Percentiles rank a stretch among this genome's conserved stretches.
phyloP scores from a whole-genome alignment of 164 flowering plant species.

The Dillenia suffruticosa region DNA sequence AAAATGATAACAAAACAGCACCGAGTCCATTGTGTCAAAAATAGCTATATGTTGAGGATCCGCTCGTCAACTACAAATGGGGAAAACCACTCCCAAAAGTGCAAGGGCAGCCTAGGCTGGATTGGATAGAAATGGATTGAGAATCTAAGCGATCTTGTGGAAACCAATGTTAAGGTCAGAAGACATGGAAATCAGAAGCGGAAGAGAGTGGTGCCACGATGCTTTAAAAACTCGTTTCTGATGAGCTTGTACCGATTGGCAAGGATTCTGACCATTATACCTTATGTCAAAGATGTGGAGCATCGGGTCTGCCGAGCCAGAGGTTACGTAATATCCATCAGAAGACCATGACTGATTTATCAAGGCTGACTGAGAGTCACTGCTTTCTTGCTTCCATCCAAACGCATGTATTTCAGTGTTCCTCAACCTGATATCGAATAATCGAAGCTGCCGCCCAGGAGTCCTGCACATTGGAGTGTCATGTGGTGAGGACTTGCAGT shows the following conservation, averaged over 20 bases:
- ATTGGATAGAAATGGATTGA: not conserved
- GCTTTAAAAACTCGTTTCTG: conserved; percentile 93
- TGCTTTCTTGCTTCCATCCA: conserved; percentile 94
- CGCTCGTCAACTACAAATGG: too few species aligned
- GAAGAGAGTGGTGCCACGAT: conserved; percentile 68
- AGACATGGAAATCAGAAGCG: conserved; percentile 85
- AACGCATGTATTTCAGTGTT: conserved; percentile 70
- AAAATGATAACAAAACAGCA: too few species aligned
- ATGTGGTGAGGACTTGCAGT: too few species aligned
- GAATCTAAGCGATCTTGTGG: conserved; percentile 39
- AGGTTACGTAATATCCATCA: conserved; percentile 73
- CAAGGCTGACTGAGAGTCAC: conserved; percentile 88
- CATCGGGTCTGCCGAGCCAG: conserved; percentile 87
- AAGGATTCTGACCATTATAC: conserved; percentile 56
- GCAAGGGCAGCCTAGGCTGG: too few species aligned
- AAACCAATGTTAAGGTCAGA: conserved; percentile 84
- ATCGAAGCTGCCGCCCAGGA: conserved; percentile 69
- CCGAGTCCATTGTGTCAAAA: too few species aligned
- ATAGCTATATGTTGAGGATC: too few species aligned
- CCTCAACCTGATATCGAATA: conserved; percentile 75
- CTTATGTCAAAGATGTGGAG: conserved; percentile 91
- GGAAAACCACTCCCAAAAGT: too few species aligned
- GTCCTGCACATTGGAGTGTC: conserved; percentile 41
- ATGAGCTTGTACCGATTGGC: conserved; percentile 84
- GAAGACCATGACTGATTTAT: conserved; percentile 97